These are phyloP conservation scores for Aspergillus avenaceus DNA, from an alignment of 495 filamentous ascomycete species.

Conservation along the genomic window DNA sequence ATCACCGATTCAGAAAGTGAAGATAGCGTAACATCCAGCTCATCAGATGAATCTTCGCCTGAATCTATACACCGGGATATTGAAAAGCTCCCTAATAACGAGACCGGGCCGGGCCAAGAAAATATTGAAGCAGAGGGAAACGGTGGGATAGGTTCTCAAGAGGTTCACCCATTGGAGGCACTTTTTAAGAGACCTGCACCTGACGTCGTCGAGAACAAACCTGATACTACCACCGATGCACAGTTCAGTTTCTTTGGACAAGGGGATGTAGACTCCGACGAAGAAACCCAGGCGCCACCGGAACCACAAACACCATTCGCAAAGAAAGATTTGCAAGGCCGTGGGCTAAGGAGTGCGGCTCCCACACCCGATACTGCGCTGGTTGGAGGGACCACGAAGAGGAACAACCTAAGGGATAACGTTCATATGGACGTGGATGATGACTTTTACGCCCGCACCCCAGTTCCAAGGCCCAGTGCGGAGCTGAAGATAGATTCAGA, in stretches of 20 bases:
- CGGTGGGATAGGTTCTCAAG: slow-evolving; percentile 28
- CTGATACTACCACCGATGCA: slow-evolving; percentile 40
- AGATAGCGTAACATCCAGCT: slow-evolving; percentile 19
- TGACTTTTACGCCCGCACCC: slow-evolving; percentile 25
- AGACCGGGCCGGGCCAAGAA: slow-evolving; percentile 7
- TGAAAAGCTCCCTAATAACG: slow-evolving; percentile 4
- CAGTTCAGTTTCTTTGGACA: slow-evolving; percentile 61
- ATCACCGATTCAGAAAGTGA: slow-evolving; percentile 22
- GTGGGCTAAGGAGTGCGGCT: slow-evolving; percentile 75
- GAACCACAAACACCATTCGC: slow-evolving; percentile 78
- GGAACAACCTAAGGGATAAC: slow-evolving; percentile 19
- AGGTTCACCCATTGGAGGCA: slow-evolving; percentile 81
- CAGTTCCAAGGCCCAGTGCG: slow-evolving; percentile 27
- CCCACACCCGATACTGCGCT: slow-evolving; percentile 94
- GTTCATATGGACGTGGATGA: slow-evolving; percentile 31
- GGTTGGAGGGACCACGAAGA: slow-evolving; percentile 39
- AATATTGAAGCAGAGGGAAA: slow-evolving; percentile 6
- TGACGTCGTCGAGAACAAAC: slow-evolving; percentile 26
- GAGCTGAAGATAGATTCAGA: slow-evolving; percentile 52
- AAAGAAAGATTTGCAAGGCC: slow-evolving; percentile 67
- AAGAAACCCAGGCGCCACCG: slow-evolving; percentile 32
- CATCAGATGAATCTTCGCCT: slow-evolving; percentile 23
- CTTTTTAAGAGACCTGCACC: slow-evolving; percentile 72
- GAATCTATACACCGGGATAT: slow-evolving; percentile 10
- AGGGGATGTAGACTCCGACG: slow-evolving; percentile 46